Percentiles rank a stretch among this genome's conserved stretches.
phyloP scores from a whole-genome alignment of 2,329 filamentous ascomycete genomes.

The Penicillium sp. region DNA sequence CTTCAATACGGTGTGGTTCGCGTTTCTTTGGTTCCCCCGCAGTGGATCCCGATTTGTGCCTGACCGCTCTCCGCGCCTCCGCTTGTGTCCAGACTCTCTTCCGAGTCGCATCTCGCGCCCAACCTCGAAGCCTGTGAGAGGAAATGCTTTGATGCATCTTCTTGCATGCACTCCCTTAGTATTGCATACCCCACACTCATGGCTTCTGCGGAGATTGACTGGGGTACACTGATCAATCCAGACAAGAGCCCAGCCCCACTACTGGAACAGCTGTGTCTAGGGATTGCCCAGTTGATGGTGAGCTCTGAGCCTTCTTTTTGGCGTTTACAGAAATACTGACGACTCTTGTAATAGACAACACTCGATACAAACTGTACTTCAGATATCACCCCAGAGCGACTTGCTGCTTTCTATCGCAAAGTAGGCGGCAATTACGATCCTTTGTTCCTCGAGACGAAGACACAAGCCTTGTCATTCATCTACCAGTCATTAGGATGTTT shows the following conservation, averaged over 20 bases:
- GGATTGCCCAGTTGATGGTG: conserved; percentile 70
- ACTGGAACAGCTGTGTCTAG: conserved; percentile 66
- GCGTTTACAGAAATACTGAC: conserved; percentile 2
- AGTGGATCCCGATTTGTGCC: conserved; percentile 25
- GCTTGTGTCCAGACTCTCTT: neutral
- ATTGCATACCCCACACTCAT: conserved; percentile 21
- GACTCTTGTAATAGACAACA: conserved; percentile 22
- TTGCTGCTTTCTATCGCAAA: conserved; percentile 73
- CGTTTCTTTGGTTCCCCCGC: conserved; percentile 14
- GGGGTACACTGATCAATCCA: conserved; percentile 63
- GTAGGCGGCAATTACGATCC: conserved; percentile 75
- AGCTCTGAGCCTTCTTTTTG: conserved; percentile 31
- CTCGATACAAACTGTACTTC: conserved; percentile 36
- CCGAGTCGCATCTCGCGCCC: neutral
- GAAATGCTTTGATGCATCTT: conserved; percentile 7
- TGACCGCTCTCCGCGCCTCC: conserved; percentile 23
- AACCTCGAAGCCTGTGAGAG: conserved; percentile 11
- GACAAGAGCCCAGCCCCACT: conserved; percentile 67
- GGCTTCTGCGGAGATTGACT: conserved; percentile 46
- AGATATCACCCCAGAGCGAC: conserved; percentile 61
- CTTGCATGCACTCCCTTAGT: conserved; percentile 6
- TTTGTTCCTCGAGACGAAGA: conserved; percentile 74
- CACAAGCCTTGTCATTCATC: conserved; percentile 79
- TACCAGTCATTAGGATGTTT: conserved; percentile 90
- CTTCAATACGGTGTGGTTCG: neutral